These are phyloP conservation scores for Penicillium hordei DNA, from an alignment of 2,329 filamentous ascomycete species.

Conservation along the genomic window DNA sequence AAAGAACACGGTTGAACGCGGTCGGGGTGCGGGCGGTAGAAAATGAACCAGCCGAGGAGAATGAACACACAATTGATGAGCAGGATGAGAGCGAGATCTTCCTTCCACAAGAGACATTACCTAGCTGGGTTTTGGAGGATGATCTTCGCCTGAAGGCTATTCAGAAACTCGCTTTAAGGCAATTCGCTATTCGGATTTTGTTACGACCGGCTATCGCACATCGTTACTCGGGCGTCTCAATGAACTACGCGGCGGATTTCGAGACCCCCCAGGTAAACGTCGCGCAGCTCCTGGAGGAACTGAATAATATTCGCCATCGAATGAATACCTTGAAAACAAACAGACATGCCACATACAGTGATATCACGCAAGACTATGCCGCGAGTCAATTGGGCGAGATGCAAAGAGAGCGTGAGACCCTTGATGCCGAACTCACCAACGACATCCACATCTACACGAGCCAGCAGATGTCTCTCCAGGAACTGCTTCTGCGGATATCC, in stretches of 20 bases:
- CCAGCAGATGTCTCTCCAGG: constrained; percentile 34
- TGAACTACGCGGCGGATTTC: constrained; percentile 33
- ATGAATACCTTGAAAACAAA: constrained; percentile 33
- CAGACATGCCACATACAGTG: constrained; percentile 28
- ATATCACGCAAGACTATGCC: constrained; percentile 33
- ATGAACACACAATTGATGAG: constrained; percentile 15
- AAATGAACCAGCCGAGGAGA: constrained; percentile 3
- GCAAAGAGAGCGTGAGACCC: constrained; percentile 17
- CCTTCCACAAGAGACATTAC: constrained; percentile 23
- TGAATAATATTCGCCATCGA: constrained; percentile 34
- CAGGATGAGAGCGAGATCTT: constrained; percentile 21
- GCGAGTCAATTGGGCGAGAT: constrained; percentile 19
- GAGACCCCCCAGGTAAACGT: constrained; percentile 32
- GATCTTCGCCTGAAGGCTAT: constrained; percentile 38
- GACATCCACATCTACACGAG: constrained; percentile 33
- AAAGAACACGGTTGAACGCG: constrained; percentile 8
- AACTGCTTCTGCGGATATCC: constrained; percentile 38
- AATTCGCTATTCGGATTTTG: constrained; percentile 42
- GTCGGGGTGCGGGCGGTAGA: constrained; percentile 13
- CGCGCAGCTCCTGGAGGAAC: constrained; percentile 34
- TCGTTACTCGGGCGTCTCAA: constrained; percentile 36
- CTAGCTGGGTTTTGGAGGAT: constrained; percentile 32
- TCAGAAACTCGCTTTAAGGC: constrained; percentile 40
- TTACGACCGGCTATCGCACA: constrained; percentile 43
- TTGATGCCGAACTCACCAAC: constrained; percentile 32